Evolutionary conservation across 208 protist species (phyloP), one percentile per base, ranked within the genome.

Genomic region (Leishmania guyanensis): DNA sequence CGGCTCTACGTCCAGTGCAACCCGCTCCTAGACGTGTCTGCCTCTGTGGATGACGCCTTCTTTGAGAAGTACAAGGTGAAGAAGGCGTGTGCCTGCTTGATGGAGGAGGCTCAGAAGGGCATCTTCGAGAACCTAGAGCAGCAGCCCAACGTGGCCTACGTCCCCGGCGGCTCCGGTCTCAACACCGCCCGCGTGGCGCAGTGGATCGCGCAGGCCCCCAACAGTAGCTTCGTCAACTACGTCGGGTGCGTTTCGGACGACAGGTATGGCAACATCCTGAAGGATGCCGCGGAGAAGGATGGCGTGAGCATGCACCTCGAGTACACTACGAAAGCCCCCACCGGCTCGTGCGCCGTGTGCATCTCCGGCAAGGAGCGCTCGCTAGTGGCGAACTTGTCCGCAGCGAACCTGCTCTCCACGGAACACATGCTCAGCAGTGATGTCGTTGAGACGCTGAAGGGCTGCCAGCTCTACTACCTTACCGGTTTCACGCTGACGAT

Each of bases 1-100:
- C 86, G 87, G 76, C 75, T 96, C 50, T 96, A 96, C 80, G 79
- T 96, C 39, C 92, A 96, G 77, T 99, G 99, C 87, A 99, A 99
- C 90, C 99, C 99, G 36, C 94, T 99, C 72, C 95, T 99, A 43
- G 99, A 99, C 88, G 99, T 99, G 84, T 99, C 96, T 10, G 98
- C 98, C 26, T 22, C 90, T 17, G 99, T 99, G 64, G 83, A 92
- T 76, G 90, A 93, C 10, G 93, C 80, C 0, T 94, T 99, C 68
- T 86, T 99, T 43, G 85, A 74, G 26, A 99, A 99, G 93, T 99
- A 98, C 79, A 90, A 95, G 51, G 60, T 98, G 50, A 64, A 93
- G 85, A 86, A 90, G 80, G 93, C 96, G 5, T 96, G 97, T 65
- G 95, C 97, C 5, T 98, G 97, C 65, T 90, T 99, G 29, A 96